Base-by-base conservation (phyloP, 2,329 filamentous ascomycete species). In the Fusarium kyushuense region DNA sequence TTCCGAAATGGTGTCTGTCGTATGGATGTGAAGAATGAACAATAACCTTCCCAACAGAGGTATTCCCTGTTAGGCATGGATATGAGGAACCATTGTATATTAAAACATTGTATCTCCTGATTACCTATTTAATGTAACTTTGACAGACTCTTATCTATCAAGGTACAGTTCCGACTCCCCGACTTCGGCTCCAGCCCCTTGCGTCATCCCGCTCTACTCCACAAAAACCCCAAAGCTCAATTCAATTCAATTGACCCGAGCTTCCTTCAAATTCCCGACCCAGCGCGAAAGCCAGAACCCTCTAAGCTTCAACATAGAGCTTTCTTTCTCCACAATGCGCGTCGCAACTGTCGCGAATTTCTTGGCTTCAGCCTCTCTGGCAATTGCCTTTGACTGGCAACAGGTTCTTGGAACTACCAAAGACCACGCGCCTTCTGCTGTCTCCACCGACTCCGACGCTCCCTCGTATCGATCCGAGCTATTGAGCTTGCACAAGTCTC, bases 401-500 rank as follows among this genome's bases (percentile, higher is more conserved):
- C 61, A 72, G 33, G 48, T 62, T 1, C 38, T 70, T 14, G 54
- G 52, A 35, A 32, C 23, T 14, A 16, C 33, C 12, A 23, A 47
- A n/a, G 14, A 48, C 13, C 58, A 27, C 55, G 47, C 49, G 42
- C 47, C 27, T 45, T 45, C 42, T 45, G 42, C 55, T 29, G 7
- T 56, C 47, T 14, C 46, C 6, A 49, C 21, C 27, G 25, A 30
- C 21, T 65, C 59, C 35, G 65, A 74, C 53, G 70, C 75, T 32
- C 77, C 78, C 6, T 67, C 75, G 23, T 80, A 80, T 67, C 84
- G 86, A 36, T 70, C 79, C 5, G 76, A 80, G 38, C 85, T 97
- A 1, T 84, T 97, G 42, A 84, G 85, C 19, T 85, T 97, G 14
- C 94, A 97, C 80, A 87, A 89, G 54, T 85, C 88, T 17, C 87